These are phyloP conservation scores for Austroboletus novae-zelandiae DNA, from an alignment of 1,284 basidiomycete species.

Conservation along the genomic window DNA sequence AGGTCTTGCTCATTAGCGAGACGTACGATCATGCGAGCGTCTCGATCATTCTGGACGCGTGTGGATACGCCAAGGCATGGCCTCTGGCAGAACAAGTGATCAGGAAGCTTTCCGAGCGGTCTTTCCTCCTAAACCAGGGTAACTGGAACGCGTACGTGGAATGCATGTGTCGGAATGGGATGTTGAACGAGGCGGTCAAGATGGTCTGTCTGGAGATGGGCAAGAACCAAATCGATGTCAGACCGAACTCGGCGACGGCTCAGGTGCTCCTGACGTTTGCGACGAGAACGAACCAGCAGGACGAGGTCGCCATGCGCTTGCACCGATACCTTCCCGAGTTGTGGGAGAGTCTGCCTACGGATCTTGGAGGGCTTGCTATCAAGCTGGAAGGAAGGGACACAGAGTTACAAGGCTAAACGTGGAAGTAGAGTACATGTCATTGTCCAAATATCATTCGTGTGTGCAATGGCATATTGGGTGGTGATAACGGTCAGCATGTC, in stretches of 20 bases:
- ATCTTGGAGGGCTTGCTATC: constrained; percentile 19
- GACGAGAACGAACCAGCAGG: constrained; percentile 39
- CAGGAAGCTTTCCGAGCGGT: constrained; percentile 47
- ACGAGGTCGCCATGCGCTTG: constrained; percentile 48
- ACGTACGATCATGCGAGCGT: constrained; percentile 65
- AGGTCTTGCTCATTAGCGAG: constrained; percentile 62
- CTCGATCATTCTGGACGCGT: constrained; percentile 83
- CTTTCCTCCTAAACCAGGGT: constrained; percentile 53
- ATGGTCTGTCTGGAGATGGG: constrained; percentile 68
- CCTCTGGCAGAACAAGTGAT: constrained; percentile 54
- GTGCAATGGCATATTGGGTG: too few species aligned
- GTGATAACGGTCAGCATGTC: too few species aligned
- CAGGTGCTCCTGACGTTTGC: constrained; percentile 57
- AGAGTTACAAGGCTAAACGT: too few species aligned
- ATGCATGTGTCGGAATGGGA: constrained; percentile 74
- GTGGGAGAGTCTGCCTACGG: constrained; percentile 42
- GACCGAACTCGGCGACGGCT: constrained; percentile 48
- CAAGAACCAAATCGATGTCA: constrained; percentile 37
- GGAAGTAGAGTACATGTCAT: too few species aligned
- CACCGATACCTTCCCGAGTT: constrained; percentile 53
- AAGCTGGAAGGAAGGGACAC: constrained; percentile 9
- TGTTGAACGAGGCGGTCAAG: constrained; percentile 67
- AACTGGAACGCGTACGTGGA: constrained; percentile 87
- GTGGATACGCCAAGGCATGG: constrained; percentile 59
- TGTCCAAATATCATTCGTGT: too few species aligned